Evolutionary conservation across 805 yeast genomes (phyloP), one percentile per base, ranked within the genome.

Genomic region (Yamadazyma kitorensis): DNA sequence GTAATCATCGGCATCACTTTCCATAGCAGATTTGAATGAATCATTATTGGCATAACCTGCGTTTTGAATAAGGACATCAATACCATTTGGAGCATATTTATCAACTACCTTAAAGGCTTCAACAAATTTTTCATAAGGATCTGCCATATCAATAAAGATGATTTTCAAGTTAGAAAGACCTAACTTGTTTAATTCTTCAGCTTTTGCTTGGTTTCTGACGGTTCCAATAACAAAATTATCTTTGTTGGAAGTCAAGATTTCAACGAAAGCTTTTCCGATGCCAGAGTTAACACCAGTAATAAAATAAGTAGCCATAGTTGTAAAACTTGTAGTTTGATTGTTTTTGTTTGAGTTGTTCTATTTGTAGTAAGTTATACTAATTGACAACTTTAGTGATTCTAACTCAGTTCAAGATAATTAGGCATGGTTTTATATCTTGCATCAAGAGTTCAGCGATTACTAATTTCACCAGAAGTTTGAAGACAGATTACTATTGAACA

Each of bases 241-340:
- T 56, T 57, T 14, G 32, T 46, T 31, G 36, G 20, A 17, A 16
- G 49, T 39, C n/a, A 61, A 36, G 25, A 43, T 40, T 25, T 51
- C 47, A 4, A 48, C 54, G 11, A 63, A 44, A 0, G 49, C 55
- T 13, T 49, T 47, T 4, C 74, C 73, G 20, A 67, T 57, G 4
- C 72, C 72, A 35, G 62, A 51, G 15, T 66, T 61, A 16, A 66
- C 68, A 10, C 74, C 73, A 3, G 65, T 59, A 13, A 43, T 32
- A 17, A 44, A 40, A 26, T 43, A 43, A 30, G 37, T 41, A 13
- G 37, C 24, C 46, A 41, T 41, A n/a, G n/a, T n/a, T n/a, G n/a
- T n/a, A n/a, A n/a, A n/a, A n/a, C n/a, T n/a, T n/a, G n/a, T n/a
- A n/a, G n/a, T n/a, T n/a, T n/a, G n/a, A n/a, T n/a, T n/a, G n/a